Evolutionary conservation across 1,284 basidiomycete species (phyloP), one percentile per base, ranked within the genome.

Genomic region (Naganishia sp.): DNA sequence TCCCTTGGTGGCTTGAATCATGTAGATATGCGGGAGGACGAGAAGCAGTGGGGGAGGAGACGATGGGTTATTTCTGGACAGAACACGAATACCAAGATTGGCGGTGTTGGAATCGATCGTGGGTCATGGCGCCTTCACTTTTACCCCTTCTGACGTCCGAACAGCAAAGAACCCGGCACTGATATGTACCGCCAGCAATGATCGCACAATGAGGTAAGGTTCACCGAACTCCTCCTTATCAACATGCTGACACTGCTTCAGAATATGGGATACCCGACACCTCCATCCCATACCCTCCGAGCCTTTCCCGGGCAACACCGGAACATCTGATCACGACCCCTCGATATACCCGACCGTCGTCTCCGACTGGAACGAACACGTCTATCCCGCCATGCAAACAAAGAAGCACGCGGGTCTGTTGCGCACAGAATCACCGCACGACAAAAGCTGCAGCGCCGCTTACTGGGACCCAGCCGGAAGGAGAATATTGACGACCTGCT

Each of bases 401-500:
- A 61, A 60, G 50, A 46, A 44, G 25, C 43, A 48, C 25, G 43
- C 48, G 6, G 56, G 56, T 1, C 25, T 66, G 43, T 64, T 75
- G 23, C 71, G 75, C 28, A 78, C 77, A 4, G 70, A 70, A 23
- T 80, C 72, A 68, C 70, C 76, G 43, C 77, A 80, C 68, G 78
- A 78, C 3, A 80, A 81, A 67, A 79, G 78, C 56, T 81, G 80
- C 69, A 78, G 77, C 28, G 74, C 78, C 1, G 80, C 81, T 0
- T 82, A 81, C 68, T 83, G 80, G 76, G 81, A 83, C 71, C 75
- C 78, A n/a, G 78, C 74, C 65, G 82, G 82, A 0, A 70, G 74
- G 18, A 69, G 77, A 39, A 71, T 82, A 13, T 66, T 81, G n/a
- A 77, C 77, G 1, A 82, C 80, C 10, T 76, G 75, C 53, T 82